Evolutionary conservation across 2,329 filamentous ascomycete species (phyloP).

Genomic region (Mycosphaerelloides madeirae): DNA sequence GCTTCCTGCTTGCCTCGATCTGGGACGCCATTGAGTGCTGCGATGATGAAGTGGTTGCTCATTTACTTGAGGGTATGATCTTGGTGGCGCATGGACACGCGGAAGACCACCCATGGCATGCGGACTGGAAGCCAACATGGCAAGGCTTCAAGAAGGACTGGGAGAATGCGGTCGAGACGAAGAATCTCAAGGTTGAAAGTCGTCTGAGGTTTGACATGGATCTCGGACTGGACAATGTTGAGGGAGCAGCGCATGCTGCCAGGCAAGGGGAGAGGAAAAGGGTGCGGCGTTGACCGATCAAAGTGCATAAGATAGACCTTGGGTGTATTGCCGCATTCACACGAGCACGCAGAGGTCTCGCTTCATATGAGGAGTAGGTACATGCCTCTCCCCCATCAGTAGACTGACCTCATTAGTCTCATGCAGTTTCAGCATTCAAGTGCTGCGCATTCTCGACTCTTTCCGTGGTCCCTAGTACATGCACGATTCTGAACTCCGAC

Average conservation of each 20-base stretch:
- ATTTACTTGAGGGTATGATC: constrained; percentile 5
- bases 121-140: constrained; percentile 10
- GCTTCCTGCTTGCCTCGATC: constrained; percentile 13
- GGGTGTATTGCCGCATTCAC: too few species aligned
- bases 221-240: constrained; percentile 9
- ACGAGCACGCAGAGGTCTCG: too few species aligned
- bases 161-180: constrained; percentile 7
- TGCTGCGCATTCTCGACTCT: too few species aligned
- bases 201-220: constrained; percentile 7
- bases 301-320: too few species aligned
- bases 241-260: not conserved
- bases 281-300: not conserved
- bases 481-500: too few species aligned
- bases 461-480: too few species aligned
- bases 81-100: constrained; percentile 11
- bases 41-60: constrained; percentile 5
- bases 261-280: not conserved
- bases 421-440: too few species aligned
- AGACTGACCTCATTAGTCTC: too few species aligned
- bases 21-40: constrained; percentile 15
- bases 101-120: constrained; percentile 5
- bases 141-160: constrained; percentile 7
- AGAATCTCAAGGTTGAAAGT: constrained; percentile 3
- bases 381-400: too few species aligned
- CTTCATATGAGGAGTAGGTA: too few species aligned